Conservation (phyloP, 164 flowering plant species). For the Chimonanthus praecox region DNA sequence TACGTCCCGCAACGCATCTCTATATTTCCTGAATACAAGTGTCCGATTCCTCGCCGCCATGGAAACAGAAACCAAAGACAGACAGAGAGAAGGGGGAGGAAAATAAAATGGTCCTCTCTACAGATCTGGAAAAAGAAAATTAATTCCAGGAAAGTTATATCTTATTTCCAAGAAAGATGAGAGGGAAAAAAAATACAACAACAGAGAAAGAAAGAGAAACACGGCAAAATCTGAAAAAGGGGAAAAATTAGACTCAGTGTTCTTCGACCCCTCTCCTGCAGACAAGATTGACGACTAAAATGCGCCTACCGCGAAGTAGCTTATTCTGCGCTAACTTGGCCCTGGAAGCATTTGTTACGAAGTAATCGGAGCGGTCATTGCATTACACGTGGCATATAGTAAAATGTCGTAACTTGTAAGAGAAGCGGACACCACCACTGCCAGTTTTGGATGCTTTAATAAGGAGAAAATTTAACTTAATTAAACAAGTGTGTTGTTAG, state of each 20-base stretch:
- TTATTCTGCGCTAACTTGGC: not conserved
- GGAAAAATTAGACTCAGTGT: not conserved
- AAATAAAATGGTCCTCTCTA: not conserved
- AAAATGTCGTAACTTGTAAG: too few relatives aligned
- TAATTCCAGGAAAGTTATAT: too few relatives aligned
- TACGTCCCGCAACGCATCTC: conserved; percentile 77
- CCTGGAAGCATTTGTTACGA: too few relatives aligned
- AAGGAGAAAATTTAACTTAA: too few relatives aligned
- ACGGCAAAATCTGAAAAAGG: not conserved
- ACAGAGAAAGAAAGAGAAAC: too few relatives aligned
- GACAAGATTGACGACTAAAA: not conserved
- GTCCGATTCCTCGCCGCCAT: conserved; percentile 88
- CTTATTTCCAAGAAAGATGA: too few relatives aligned
- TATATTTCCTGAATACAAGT: conserved; percentile 43
- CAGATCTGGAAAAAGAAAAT: not conserved
- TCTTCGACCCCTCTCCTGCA: not conserved
- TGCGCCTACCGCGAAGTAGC: not conserved
- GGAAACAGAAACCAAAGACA: not conserved
- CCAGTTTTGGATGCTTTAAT: too few relatives aligned
- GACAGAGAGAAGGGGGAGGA: not conserved
- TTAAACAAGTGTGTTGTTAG: too few relatives aligned
- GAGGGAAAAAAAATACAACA: too few relatives aligned
- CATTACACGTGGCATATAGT: too few relatives aligned
- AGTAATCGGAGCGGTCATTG: too few relatives aligned
- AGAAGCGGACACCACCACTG: too few relatives aligned